Conservation (phyloP, 306 rosid species). For the Cucurbita argyrosperma region DNA sequence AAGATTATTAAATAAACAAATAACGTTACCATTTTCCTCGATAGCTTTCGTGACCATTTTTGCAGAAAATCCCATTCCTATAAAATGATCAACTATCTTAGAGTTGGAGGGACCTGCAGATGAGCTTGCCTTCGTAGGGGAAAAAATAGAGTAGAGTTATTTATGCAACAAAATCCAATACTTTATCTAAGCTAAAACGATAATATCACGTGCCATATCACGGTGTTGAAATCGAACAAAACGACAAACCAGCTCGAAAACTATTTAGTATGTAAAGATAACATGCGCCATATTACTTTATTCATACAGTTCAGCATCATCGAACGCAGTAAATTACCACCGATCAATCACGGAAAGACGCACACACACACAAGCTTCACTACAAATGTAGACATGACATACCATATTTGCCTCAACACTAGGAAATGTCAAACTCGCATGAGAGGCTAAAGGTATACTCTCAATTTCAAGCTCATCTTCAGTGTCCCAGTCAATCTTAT, state of each 20-base stretch:
- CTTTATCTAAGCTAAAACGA: not conserved
- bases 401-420: conserved; percentile 26
- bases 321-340: not conserved
- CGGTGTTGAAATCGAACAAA: not conserved
- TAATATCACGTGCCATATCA: not conserved
- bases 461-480: conserved; percentile 83
- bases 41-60: conserved; percentile 65
- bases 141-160: conserved; percentile 9
- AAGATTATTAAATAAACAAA: not conserved
- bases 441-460: conserved; percentile 31
- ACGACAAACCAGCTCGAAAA: not conserved
- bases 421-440: conserved; percentile 29
- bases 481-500: conserved; percentile 61
- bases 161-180: conserved; percentile 1
- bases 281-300: not conserved
- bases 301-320: not conserved
- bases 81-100: conserved; percentile 49
- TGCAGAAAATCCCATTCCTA: conserved; percentile 66
- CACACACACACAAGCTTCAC: not conserved
- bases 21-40: conserved; percentile 52
- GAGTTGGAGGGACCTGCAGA: conserved; percentile 48
- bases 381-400: not conserved
- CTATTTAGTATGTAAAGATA: not conserved
- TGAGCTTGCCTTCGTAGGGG: conserved; percentile 41
- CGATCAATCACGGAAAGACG: not conserved